A percentile compares a stretch with the other conserved stretches of the same genome.
Conservation (phyloP, 1,139 yeast genomes). For the Yamadazyma diospyri region DNA sequence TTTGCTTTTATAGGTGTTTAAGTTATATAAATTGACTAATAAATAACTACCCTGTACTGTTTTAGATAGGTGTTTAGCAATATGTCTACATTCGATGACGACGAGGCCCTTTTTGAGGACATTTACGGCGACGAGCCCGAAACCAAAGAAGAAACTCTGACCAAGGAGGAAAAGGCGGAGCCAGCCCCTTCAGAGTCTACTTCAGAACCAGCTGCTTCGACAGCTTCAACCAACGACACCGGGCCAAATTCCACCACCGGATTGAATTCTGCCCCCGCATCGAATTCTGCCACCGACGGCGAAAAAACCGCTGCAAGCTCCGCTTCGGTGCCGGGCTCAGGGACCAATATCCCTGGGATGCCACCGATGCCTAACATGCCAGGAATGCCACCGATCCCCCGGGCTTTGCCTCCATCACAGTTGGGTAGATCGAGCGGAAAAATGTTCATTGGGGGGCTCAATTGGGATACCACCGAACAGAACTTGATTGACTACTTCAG, state of each 20-base stretch:
- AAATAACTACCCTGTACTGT: conserved; percentile 7
- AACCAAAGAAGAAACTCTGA: conserved; percentile 6
- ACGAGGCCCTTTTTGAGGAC: conserved; percentile 80
- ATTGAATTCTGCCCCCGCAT: not conserved
- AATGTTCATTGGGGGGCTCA: conserved; percentile 97
- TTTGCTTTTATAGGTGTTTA: conserved; percentile 9
- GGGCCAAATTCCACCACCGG: conserved; percentile 4
- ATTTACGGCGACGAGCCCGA: conserved; percentile 42
- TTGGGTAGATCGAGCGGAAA: conserved; percentile 63
- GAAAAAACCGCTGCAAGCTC: conserved; percentile 5
- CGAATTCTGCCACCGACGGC: not conserved
- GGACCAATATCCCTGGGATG: conserved; percentile 9
- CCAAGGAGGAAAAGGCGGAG: conserved; percentile 2
- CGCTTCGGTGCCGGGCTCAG: conserved; percentile 8
- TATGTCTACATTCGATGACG: conserved; percentile 73
- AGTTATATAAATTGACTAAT: conserved; percentile 8
- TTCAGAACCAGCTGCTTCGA: not conserved
- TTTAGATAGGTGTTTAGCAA: conserved; percentile 4
- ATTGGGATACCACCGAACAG: conserved; percentile 97
- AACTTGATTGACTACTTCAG: conserved; percentile 75
- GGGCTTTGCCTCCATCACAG: conserved; percentile 23
- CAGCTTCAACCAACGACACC: conserved; percentile 4
- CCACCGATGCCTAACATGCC: conserved; percentile 11
- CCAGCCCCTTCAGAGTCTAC: conserved; percentile 5
- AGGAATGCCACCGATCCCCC: conserved; percentile 15